Percentiles rank a stretch among this genome's conserved stretches.
Conservation (phyloP, 1,284 basidiomycete genomes). For the Fomitiporia mediterranea region DNA sequence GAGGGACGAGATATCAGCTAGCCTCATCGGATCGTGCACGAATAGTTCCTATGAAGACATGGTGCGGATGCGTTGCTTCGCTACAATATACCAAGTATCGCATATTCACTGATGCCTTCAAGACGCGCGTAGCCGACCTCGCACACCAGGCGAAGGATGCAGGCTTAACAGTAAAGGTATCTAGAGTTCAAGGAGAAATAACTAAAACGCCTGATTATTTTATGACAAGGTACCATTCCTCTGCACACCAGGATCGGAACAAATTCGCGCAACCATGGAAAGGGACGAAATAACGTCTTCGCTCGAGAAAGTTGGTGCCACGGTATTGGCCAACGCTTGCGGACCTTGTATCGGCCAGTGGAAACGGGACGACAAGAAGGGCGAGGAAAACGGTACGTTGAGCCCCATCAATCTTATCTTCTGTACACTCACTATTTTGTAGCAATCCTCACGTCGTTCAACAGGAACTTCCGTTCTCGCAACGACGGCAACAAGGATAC, state of each 20-base stretch:
- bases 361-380: slow-evolving; percentile 89
- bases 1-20: slow-evolving; percentile 89
- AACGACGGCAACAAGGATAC: slow-evolving; percentile 96
- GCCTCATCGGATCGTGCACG: slow-evolving; percentile 95
- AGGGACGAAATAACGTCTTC: slow-evolving; percentile 83
- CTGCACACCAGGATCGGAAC: slow-evolving; percentile 96
- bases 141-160: slow-evolving; percentile 86
- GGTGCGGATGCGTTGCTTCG: slow-evolving; percentile 47
- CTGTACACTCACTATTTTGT: background rate
- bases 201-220: no score
- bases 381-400: slow-evolving; percentile 80
- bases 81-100: slow-evolving; percentile 14
- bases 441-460: slow-evolving; percentile 11
- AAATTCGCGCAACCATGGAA: slow-evolving; percentile 97
- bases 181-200: no score
- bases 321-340: slow-evolving; percentile 96
- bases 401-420: slow-evolving; percentile 5
- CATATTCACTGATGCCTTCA: background rate
- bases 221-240: slow-evolving; percentile 78
- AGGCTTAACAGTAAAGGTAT: slow-evolving; percentile 75
- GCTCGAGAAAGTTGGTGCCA: slow-evolving; percentile 83
- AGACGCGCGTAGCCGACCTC: slow-evolving; percentile 87
- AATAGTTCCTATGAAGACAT: slow-evolving; percentile 97
- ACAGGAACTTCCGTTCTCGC: slow-evolving; percentile 89
- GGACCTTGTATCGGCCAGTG: slow-evolving; percentile 99